phyloP scores from a whole-genome alignment of 1,284 basidiomycete genomes.

The Agroathelia rolfsii region DNA sequence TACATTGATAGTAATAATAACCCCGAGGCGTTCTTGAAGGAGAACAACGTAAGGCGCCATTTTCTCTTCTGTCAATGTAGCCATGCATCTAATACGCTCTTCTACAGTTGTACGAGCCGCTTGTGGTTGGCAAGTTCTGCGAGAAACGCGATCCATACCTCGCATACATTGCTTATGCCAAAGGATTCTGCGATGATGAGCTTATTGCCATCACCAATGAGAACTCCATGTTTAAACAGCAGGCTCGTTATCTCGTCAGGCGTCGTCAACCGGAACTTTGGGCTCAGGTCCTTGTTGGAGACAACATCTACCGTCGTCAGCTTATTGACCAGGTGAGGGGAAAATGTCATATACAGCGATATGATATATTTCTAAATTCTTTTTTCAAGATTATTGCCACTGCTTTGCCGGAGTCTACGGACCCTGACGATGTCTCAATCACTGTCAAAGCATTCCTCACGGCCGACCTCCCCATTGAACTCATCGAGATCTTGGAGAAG shows the following conservation, averaged over 20 bases:
- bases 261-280: constrained; percentile 93
- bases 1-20: constrained; percentile 99
- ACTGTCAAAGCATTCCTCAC: constrained; percentile 99
- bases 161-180: constrained; percentile 98
- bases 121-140: constrained; percentile 98
- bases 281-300: constrained; percentile 86
- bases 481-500: constrained; percentile 98
- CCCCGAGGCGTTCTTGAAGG: constrained; percentile 95
- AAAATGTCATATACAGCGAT: constrained; percentile 1
- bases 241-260: constrained; percentile 96
- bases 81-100: constrained; percentile 6
- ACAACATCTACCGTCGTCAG: constrained; percentile 88
- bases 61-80: neutral
- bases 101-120: constrained; percentile 87
- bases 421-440: constrained; percentile 96
- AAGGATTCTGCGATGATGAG: constrained; percentile 98
- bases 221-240: constrained; percentile 99
- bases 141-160: constrained; percentile 98
- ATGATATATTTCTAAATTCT: constrained; percentile 4
- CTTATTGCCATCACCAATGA: constrained; percentile 97
- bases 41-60: constrained; percentile 74
- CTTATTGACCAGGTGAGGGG: constrained; percentile 85
- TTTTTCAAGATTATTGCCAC: constrained; percentile 79
- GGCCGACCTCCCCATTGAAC: constrained; percentile 93
- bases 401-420: constrained; percentile 93